Base-by-base conservation (phyloP, 2,329 filamentous ascomycete species). In the Lasiodiplodia gonubiensis region DNA sequence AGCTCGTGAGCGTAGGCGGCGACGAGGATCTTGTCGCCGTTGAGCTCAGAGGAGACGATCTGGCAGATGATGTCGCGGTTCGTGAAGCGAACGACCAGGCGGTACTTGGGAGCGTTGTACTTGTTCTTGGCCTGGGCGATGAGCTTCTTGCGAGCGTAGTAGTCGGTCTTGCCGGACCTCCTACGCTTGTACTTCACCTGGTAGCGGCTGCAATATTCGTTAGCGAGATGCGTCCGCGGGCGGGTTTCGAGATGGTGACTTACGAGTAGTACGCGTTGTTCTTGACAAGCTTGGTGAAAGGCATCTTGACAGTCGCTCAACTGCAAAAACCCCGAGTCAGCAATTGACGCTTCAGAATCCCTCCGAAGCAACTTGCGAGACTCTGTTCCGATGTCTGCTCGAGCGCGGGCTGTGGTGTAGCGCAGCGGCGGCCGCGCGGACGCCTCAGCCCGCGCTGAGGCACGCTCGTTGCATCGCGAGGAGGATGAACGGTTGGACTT, bases 111-210 rank as follows among this genome's bases (percentile, higher is more conserved):
- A 72, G 95, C 92, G 86, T 97, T 97, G 92, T 98, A 99, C 92
- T 99, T 99, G 93, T 99, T 99, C 93, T 98, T 99, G 86, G 95
- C 95, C 89, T 99, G 95, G 87, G 93, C 94, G 88, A 98, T 95
- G 84, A 99, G 89, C 81, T 95, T 92, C 92, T 98, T 98, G 84
- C 95, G 94, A 82, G 95, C 95, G 85, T 97, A 98, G 93, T 99
- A 99, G 84, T 99, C 95, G 87, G 95, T 99, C 92, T 99, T 99
- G 82, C 95, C 95, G 80, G 91, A 81, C 76, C 92, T 90, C 85
- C 95, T 91, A 83, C 95, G 94, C 89, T 93, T 95, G 92, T 97
- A 99, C 91, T 99, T 99, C 82, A 95, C 97, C 89, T 99, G 95
- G 90, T 92, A 99, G 85, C 95, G 93, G 84, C 94, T 97, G 81